These are phyloP conservation scores for Syzygium grande DNA, from an alignment of 345 rosid genomes.

Conservation along the genomic window DNA sequence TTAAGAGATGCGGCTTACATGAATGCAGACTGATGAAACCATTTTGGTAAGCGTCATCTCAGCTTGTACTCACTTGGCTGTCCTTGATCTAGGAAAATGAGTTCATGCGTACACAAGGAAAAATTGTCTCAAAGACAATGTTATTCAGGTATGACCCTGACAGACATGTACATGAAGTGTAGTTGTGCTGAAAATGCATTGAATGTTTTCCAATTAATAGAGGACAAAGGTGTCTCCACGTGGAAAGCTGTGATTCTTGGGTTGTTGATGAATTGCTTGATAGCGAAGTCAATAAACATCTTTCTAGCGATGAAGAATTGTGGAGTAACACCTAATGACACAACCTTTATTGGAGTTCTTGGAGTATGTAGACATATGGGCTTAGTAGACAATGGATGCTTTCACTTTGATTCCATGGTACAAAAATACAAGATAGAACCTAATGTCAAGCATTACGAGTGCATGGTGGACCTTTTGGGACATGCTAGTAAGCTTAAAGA, in stretches of 20 bases:
- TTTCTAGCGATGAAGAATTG: slow-evolving; percentile 42
- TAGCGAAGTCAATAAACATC: slow-evolving; percentile 27
- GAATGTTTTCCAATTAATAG: slow-evolving; percentile 29
- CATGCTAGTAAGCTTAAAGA: slow-evolving; percentile 45
- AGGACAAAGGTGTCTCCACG: slow-evolving; percentile 41
- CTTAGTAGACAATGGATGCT: slow-evolving; percentile 32
- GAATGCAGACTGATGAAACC: slow-evolving; percentile 32
- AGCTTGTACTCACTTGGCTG: slow-evolving; percentile 48
- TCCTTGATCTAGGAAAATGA: slow-evolving; percentile 47
- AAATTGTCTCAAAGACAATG: slow-evolving; percentile 26
- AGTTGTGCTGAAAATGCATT: slow-evolving; percentile 42
- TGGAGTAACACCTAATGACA: slow-evolving; percentile 49
- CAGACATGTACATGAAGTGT: slow-evolving; percentile 49
- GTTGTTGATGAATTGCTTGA: slow-evolving; percentile 44
- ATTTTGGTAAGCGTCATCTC: slow-evolving; percentile 41
- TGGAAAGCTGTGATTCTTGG: slow-evolving; percentile 58
- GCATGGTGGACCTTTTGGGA: slow-evolving; percentile 73
- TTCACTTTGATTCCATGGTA: slow-evolving; percentile 35
- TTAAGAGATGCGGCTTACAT: slow-evolving; percentile 31
- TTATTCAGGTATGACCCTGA: slow-evolving; percentile 33
- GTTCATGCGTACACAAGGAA: slow-evolving; percentile 46
- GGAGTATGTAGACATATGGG: slow-evolving; percentile 60
- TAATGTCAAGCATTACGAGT: slow-evolving; percentile 57
- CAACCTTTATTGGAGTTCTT: slow-evolving; percentile 42
- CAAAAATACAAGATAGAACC: slow-evolving; percentile 36